These are phyloP conservation scores for Solanum aculeatissimum DNA, from an alignment of 305 asterid genomes.

Conservation along the genomic window DNA sequence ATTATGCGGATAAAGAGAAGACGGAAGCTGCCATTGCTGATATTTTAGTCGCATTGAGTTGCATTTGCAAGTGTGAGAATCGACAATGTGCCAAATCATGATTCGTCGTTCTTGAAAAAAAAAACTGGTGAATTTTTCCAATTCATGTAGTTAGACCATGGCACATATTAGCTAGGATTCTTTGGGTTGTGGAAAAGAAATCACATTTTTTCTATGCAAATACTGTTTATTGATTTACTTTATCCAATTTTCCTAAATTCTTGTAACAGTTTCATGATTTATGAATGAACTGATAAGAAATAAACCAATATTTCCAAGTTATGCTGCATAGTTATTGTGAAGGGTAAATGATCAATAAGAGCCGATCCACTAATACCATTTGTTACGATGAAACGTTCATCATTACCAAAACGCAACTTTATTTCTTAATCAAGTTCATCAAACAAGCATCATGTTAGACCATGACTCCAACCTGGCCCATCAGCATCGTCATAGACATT, in stretches of 20 bases:
- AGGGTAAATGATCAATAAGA: neutral
- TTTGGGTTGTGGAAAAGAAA: neutral
- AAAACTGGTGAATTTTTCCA: neutral
- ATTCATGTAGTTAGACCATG: neutral
- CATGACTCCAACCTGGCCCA: neutral
- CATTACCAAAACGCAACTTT: neutral
- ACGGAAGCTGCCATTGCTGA: conserved; percentile 87
- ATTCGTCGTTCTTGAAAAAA: neutral
- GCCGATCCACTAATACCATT: too few relatives aligned
- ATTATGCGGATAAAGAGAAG: conserved; percentile 74
- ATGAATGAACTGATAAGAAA: neutral
- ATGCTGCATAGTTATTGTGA: neutral
- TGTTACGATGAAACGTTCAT: neutral
- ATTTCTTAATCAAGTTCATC: neutral
- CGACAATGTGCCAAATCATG: conserved; percentile 6
- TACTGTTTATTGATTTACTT: neutral
- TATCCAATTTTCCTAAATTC: neutral
- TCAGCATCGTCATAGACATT: neutral
- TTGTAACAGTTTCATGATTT: neutral
- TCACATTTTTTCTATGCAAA: neutral
- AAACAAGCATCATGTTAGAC: neutral
- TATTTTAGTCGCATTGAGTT: conserved; percentile 67
- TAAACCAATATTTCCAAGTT: neutral
- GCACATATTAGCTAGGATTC: neutral
- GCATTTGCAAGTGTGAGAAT: conserved; percentile 51